A percentile compares a stretch with the other conserved stretches of the same genome.
Conservation (phyloP, 2,329 filamentous ascomycete genomes). For the Colletotrichum chrysophilum region DNA sequence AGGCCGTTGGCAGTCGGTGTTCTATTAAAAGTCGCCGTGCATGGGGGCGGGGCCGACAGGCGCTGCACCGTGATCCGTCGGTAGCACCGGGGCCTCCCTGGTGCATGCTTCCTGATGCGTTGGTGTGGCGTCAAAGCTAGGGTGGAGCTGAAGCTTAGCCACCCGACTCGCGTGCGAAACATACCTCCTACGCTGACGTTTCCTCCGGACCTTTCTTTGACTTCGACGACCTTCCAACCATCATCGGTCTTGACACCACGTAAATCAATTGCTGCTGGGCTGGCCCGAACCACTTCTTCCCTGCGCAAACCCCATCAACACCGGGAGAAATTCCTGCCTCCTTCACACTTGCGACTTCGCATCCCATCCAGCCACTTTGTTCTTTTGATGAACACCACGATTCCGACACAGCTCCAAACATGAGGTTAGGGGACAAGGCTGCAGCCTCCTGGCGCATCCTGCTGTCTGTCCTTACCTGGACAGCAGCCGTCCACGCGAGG, state of each 20-base stretch:
- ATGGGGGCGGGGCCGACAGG: constrained; percentile 6
- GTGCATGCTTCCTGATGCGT: constrained; percentile 16
- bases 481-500: constrained; percentile 53
- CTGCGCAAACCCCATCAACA: neutral
- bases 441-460: constrained; percentile 54
- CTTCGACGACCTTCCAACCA: constrained; percentile 13
- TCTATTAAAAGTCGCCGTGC: constrained; percentile 7
- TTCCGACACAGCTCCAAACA: constrained; percentile 45
- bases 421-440: constrained; percentile 58
- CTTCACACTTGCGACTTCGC: neutral
- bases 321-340: neutral
- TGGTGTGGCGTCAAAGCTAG: constrained; percentile 23
- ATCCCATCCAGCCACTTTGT: neutral
- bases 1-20: neutral
- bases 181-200: constrained; percentile 24
- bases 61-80: neutral
- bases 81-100: constrained; percentile 5
- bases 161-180: constrained; percentile 23
- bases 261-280: constrained; percentile 14
- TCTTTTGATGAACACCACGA: constrained; percentile 48
- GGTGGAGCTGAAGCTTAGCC: constrained; percentile 24
- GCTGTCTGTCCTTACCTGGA: constrained; percentile 52
- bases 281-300: constrained; percentile 6
- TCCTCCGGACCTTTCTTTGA: constrained; percentile 11
- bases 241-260: neutral